phyloP scores from a whole-genome alignment of 805 yeast genomes.

The Lipomyces japonicus region DNA sequence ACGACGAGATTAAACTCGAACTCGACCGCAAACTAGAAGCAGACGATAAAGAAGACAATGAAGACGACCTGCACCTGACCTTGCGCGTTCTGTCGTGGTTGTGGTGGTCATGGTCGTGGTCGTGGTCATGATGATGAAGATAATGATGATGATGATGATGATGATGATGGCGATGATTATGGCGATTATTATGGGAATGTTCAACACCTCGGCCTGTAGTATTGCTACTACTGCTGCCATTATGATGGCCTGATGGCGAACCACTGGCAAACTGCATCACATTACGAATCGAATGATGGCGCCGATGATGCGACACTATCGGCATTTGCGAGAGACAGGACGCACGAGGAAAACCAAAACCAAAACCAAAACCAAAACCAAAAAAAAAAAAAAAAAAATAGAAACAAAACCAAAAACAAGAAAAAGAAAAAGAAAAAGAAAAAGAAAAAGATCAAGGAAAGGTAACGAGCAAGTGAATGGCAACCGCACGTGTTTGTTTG shows the following conservation, averaged over 20 bases:
- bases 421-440: not conserved
- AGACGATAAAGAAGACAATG: not conserved
- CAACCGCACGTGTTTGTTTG: no score
- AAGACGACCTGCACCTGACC: not conserved
- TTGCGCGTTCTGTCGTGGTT: no score
- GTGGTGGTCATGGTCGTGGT: no score
- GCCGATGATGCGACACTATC: constrained; percentile 2
- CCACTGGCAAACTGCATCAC: no score
- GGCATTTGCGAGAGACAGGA: not conserved
- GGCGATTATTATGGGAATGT: constrained; percentile 1
- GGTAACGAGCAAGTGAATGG: no score
- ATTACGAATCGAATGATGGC: not conserved
- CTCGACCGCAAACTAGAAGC: no score
- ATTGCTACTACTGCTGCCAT: not conserved
- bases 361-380: not conserved
- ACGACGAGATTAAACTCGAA: no score
- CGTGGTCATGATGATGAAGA: no score
- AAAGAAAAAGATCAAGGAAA: not conserved
- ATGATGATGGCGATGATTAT: constrained; percentile 8
- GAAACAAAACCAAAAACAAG: not conserved
- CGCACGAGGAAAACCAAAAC: not conserved
- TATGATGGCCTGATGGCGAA: not conserved
- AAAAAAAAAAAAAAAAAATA: not conserved
- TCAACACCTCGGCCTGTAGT: not conserved
- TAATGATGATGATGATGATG: no score